A percentile compares a stretch with the other conserved stretches of the same genome.
Evolutionary conservation across 164 flowering plant species (phyloP).

Genomic region (Aristolochia californica): DNA sequence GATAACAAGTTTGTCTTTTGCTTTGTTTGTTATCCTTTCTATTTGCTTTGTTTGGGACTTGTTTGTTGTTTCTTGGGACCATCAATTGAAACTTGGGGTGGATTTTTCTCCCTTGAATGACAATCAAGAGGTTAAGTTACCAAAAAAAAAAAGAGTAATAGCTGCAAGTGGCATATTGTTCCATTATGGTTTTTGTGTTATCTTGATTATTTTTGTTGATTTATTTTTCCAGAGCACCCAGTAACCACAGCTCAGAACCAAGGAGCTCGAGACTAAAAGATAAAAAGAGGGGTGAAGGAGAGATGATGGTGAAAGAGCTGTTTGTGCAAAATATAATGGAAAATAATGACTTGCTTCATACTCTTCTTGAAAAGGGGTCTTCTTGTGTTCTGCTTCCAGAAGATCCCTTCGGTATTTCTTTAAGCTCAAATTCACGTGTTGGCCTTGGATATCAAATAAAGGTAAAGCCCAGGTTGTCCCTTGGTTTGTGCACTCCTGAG

Average conservation of each 20-base stretch:
- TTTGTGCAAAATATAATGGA: slow-evolving; percentile 63
- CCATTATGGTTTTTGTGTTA: too few species aligned
- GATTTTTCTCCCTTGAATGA: too few species aligned
- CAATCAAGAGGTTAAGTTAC: too few species aligned
- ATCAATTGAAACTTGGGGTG: too few species aligned
- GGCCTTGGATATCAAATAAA: slow-evolving; percentile 30
- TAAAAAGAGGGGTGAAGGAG: slow-evolving; percentile 82
- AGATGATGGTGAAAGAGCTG: slow-evolving; percentile 60
- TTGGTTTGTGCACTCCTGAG: slow-evolving; percentile 35
- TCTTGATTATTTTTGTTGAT: background rate
- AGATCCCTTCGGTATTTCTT: slow-evolving; percentile 40
- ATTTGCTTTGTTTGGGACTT: too few species aligned
- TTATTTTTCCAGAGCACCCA: slow-evolving; percentile 44
- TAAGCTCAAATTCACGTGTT: slow-evolving; percentile 34
- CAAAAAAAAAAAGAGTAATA: too few species aligned
- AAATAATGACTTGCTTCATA: slow-evolving; percentile 58
- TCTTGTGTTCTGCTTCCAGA: slow-evolving; percentile 62
- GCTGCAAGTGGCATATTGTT: too few species aligned
- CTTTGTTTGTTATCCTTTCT: too few species aligned
- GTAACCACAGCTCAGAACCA: slow-evolving; percentile 38
- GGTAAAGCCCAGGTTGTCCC: slow-evolving; percentile 33
- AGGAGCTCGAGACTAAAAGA: slow-evolving; percentile 87
- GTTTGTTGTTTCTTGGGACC: too few species aligned
- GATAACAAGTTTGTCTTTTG: too few species aligned
- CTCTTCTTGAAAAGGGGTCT: slow-evolving; percentile 61